Percentiles rank a stretch among this genome's conserved stretches.
Conservation (phyloP, 2,329 filamentous ascomycete genomes). For the Trichoderma citrinoviride region DNA sequence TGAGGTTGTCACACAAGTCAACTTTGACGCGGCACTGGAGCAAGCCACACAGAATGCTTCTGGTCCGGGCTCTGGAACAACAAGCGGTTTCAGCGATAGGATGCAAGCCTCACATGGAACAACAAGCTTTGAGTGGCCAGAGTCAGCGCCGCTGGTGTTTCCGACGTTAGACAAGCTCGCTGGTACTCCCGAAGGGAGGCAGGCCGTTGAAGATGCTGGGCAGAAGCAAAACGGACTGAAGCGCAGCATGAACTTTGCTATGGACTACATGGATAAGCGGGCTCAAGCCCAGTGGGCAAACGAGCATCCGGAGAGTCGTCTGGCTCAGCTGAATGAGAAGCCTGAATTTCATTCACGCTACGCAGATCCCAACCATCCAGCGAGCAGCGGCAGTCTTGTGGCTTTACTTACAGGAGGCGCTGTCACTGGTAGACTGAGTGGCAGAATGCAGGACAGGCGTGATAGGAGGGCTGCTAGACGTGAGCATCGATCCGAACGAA, state of each 20-base stretch:
- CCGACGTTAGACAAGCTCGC: constrained; percentile 40
- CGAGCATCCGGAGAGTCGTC: constrained; percentile 24
- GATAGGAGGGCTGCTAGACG: neutral
- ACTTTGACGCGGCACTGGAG: constrained; percentile 33
- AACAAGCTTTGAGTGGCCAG: constrained; percentile 40
- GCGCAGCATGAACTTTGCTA: constrained; percentile 22
- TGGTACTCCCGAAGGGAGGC: neutral
- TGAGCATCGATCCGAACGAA: neutral
- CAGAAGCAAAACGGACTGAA: constrained; percentile 8
- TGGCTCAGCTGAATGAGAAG: constrained; percentile 27
- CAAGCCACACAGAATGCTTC: constrained; percentile 21
- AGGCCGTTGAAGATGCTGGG: neutral
- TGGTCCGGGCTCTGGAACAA: neutral
- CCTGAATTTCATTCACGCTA: constrained; percentile 31
- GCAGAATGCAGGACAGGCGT: neutral
- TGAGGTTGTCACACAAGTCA: constrained; percentile 29
- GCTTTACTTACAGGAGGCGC: constrained; percentile 30
- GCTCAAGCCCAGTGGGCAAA: constrained; percentile 28
- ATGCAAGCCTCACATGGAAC: constrained; percentile 39
- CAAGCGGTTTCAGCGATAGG: constrained; percentile 22
- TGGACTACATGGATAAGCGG: constrained; percentile 28
- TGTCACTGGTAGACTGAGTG: neutral
- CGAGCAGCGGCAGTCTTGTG: constrained; percentile 30
- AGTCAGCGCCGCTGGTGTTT: constrained; percentile 49
- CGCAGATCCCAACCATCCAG: constrained; percentile 32